Base-by-base conservation (phyloP, 805 yeast species). In the Monosporozyma aquatica region DNA sequence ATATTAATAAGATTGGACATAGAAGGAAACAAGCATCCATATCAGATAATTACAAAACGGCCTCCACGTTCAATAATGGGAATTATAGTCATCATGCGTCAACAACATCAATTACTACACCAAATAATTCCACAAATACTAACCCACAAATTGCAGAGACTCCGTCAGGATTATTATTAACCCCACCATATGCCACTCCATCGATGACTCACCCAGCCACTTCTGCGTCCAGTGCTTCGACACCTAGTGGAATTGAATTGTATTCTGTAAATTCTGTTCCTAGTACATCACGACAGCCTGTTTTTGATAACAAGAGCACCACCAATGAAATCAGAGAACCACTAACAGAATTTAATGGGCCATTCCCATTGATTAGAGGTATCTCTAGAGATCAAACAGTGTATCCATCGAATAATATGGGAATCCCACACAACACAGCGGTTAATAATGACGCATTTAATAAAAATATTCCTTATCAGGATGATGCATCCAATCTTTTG, bases 1-100 rank as follows among this genome's bases (percentile, higher is more conserved):
- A 40, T 29, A 28, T 41, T 8, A 33, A 26, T 14, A 48, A 42
- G 35, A 34, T 37, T 14, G 52, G 49, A 6, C 63, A 59, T 35
- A 53, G 46, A 43, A 56, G 50, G 30, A 59, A 59, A 37, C 64
- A 60, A 43, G 62, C 57, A 35, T 59, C 65, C 2, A 50, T 60
- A 7, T 53, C 63, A 2, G 65, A 60, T 33, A 21, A 44, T 36
- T 38, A 45, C 20, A 42, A 41, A 24, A 17, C 37, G 4, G 44
- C 26, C 10, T 38, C 27, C n/a, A 32, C 23, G 4, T 32, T 32
- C 11, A 32, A 20, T 32, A 29, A 29, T 17, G 34, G 34, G 15
- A 32, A 32, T 32, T 32, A 32, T 18, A 32, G 35, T 20, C 22
- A 23, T 13, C 17, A 32, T 32, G 35, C 35, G 11, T 32, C 35